A percentile compares a stretch with the other conserved stretches of the same genome.
These are phyloP conservation scores for Aspergillus steynii DNA, from an alignment of 495 filamentous ascomycete genomes.

Conservation along the genomic window DNA sequence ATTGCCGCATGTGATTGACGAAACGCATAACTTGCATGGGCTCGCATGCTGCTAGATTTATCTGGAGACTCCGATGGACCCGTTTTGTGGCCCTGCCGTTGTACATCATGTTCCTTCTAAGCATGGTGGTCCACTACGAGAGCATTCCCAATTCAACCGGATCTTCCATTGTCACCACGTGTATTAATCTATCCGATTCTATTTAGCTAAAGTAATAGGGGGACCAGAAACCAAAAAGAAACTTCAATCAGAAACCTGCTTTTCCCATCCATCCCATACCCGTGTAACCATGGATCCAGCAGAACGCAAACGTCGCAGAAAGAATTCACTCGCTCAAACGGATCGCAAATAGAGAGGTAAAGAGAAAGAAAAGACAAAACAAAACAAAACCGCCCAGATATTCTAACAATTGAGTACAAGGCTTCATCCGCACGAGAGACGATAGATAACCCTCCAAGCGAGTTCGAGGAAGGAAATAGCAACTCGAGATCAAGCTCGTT, in stretches of 20 bases:
- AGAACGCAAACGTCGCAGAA: neutral
- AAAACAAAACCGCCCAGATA: neutral
- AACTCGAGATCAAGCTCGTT: neutral
- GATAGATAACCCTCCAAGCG: too few relatives aligned
- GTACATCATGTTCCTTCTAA: neutral
- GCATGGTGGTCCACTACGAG: too few relatives aligned
- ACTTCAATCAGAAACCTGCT: neutral
- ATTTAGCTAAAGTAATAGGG: neutral
- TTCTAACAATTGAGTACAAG: neutral
- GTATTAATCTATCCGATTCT: neutral
- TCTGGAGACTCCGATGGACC: neutral
- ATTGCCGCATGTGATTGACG: conserved; percentile 10
- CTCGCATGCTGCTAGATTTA: neutral
- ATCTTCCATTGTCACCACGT: too few relatives aligned
- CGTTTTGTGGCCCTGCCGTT: too few relatives aligned
- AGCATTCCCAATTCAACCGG: neutral
- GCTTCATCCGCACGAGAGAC: neutral
- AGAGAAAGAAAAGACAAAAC: conserved; percentile 4
- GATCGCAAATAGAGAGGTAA: neutral
- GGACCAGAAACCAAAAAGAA: neutral
- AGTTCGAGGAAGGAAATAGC: neutral
- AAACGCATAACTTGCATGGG: neutral
- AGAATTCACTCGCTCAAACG: neutral
- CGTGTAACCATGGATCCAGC: neutral
- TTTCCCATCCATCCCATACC: conserved; percentile 4